A percentile compares a stretch with the other conserved stretches of the same genome.
Conservation (phyloP, 73 alveolate genomes). For the Blepharisma stoltei region DNA sequence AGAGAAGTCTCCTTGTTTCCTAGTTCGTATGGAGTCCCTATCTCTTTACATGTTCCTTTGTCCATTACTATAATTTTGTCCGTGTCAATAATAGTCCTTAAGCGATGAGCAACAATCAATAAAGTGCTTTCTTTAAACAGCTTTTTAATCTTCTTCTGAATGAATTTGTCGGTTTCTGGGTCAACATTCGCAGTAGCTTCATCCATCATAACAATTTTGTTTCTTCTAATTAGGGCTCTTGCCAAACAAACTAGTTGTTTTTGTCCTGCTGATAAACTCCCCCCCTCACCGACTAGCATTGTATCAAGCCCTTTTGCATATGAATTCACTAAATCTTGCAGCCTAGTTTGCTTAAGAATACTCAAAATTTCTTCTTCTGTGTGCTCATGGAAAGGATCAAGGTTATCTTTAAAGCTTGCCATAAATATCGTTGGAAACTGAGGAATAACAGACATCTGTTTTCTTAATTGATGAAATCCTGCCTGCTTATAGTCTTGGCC, state of each 20-base stretch:
- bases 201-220: slow-evolving; percentile 68
- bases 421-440: slow-evolving; percentile 45
- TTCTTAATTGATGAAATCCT: slow-evolving; percentile 63
- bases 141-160: slow-evolving; percentile 55
- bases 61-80: slow-evolving; percentile 71
- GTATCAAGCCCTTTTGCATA: slow-evolving; percentile 41
- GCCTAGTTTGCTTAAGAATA: not conserved
- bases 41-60: slow-evolving; percentile 36
- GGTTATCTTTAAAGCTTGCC: slow-evolving; percentile 41
- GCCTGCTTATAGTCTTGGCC: slow-evolving; percentile 60
- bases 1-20: not conserved
- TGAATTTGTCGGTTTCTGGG: slow-evolving; percentile 65
- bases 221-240: slow-evolving; percentile 72
- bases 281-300: slow-evolving; percentile 77
- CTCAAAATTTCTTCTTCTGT: slow-evolving; percentile 41
- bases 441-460: slow-evolving; percentile 49
- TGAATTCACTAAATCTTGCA: not conserved
- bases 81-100: slow-evolving; percentile 61
- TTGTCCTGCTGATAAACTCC: slow-evolving; percentile 90
- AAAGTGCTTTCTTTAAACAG: slow-evolving; percentile 61
- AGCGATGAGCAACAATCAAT: slow-evolving; percentile 72
- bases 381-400: slow-evolving; percentile 48
- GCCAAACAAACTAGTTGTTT: slow-evolving; percentile 88
- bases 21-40: not conserved
- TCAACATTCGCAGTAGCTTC: slow-evolving; percentile 83